Percentiles rank a stretch among this genome's conserved stretches.
phyloP scores from a whole-genome alignment of 345 rosid genomes.

The Brassica cretica region DNA sequence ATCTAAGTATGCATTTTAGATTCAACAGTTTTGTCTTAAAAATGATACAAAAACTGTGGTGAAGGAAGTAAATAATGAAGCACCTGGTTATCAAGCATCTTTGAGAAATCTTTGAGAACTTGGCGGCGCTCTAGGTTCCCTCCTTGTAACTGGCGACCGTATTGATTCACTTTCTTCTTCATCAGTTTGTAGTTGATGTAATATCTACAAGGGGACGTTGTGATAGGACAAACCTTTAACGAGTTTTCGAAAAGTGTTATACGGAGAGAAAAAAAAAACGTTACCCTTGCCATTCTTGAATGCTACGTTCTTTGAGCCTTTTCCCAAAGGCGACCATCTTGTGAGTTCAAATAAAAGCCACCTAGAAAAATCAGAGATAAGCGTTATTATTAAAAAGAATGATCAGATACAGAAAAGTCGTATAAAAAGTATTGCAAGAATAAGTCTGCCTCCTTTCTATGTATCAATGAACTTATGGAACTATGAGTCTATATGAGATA shows the following conservation, averaged over 20 bases:
- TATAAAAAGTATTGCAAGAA: neutral
- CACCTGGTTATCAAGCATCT: conserved; percentile 89
- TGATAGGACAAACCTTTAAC: neutral
- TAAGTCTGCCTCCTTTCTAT: neutral
- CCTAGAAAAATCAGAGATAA: conserved; percentile 2
- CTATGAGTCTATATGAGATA: neutral
- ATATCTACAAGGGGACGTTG: conserved; percentile 46
- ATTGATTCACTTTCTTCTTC: conserved; percentile 91
- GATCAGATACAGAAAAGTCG: neutral
- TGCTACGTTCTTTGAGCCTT: conserved; percentile 37
- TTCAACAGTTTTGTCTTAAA: neutral
- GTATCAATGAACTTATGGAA: neutral
- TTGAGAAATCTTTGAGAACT: conserved; percentile 97
- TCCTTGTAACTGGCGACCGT: conserved; percentile 65
- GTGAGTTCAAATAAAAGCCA: neutral
- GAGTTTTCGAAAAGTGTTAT: neutral
- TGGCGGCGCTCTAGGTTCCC: conserved; percentile 75
- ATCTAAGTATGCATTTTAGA: conserved; percentile 49
- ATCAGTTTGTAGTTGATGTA: conserved; percentile 91
- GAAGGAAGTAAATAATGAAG: neutral
- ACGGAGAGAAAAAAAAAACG: neutral
- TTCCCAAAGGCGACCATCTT: conserved; percentile 45
- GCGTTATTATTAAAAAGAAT: neutral
- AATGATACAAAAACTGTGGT: neutral
- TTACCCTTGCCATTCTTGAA: conserved; percentile 86